Evolutionary conservation across 306 rosid species (phyloP), one percentile per base, ranked within the genome.

Genomic region (Urtica urens): DNA sequence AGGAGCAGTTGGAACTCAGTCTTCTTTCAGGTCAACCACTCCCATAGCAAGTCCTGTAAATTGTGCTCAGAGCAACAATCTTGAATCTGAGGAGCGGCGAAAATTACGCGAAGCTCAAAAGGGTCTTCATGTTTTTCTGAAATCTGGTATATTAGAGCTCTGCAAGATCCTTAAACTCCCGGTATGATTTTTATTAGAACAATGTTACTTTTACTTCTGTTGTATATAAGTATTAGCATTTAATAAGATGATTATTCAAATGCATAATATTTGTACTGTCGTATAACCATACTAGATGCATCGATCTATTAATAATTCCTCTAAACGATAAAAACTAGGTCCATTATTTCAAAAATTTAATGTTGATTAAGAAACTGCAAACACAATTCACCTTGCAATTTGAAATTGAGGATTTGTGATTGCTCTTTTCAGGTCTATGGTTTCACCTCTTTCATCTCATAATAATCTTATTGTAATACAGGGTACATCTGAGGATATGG

Each of bases 161-260:
- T 84, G 92, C 54, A 70, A 69, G 54, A 63, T 73, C 64, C 67
- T 84, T 48, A 69, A 63, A 51, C 58, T 80, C 57, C 39, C 76
- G 35, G 95, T 84, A 75, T 54, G 81, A 37, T 15, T 38, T 38
- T 50, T 60, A 34, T 49, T 12, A 31, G 37, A 10, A n/a, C 8
- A 11, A 1, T 49, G 38, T 41, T 38, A n/a, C 25, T 18, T 23
- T 18, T 49, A 20, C 19, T 13, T 25, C 12, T 51, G 9, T 21
- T 39, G 26, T 18, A 24, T 28, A 23, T 13, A 41, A 17, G 4
- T 7, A 3, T 6, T n/a, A n/a, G n/a, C n/a, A n/a, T n/a, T n/a
- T n/a, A n/a, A n/a, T n/a, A n/a, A n/a, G n/a, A n/a, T n/a, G n/a
- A n/a, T n/a, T n/a, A n/a, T n/a, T n/a, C n/a, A n/a, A n/a, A n/a